Evolutionary conservation across 2,329 filamentous ascomycete genomes (phyloP).

Genomic region (Neonectria ditissima): DNA sequence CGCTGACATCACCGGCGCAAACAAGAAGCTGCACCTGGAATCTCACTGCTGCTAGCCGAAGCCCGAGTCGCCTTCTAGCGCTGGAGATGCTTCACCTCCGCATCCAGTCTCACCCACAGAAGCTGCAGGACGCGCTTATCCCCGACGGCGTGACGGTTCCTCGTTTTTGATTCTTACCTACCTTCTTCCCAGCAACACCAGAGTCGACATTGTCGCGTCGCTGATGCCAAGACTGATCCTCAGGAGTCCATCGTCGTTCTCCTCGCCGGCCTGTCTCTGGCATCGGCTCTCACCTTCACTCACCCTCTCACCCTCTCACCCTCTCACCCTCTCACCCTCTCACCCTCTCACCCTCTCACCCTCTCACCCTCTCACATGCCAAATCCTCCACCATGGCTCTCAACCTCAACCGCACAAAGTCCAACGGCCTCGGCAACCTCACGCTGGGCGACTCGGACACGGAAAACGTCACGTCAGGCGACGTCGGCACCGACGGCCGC

Average conservation of each 20-base stretch:
- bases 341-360: too few relatives aligned
- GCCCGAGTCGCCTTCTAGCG: neutral
- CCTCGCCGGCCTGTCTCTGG: neutral
- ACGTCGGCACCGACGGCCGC: constrained; percentile 47
- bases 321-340: too few relatives aligned
- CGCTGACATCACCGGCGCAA: too few relatives aligned
- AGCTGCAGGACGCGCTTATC: constrained; percentile 3
- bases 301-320: too few relatives aligned
- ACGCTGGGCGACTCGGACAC: constrained; percentile 37
- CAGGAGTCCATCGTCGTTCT: neutral
- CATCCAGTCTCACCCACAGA: neutral
- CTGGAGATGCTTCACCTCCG: neutral
- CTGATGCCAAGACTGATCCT: neutral
- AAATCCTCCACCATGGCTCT: constrained; percentile 41
- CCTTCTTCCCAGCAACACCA: neutral
- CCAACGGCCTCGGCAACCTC: constrained; percentile 44
- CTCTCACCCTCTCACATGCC: neutral
- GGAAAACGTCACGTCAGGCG: constrained; percentile 39
- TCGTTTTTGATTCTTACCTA: neutral
- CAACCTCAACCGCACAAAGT: constrained; percentile 45
- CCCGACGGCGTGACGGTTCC: neutral
- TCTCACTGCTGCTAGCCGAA: too few relatives aligned
- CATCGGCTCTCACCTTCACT: too few relatives aligned
- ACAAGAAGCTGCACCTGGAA: too few relatives aligned
- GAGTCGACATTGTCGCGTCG: neutral